phyloP scores from a whole-genome alignment of 345 rosid genomes.

The Diplotaxis tenuifolia region DNA sequence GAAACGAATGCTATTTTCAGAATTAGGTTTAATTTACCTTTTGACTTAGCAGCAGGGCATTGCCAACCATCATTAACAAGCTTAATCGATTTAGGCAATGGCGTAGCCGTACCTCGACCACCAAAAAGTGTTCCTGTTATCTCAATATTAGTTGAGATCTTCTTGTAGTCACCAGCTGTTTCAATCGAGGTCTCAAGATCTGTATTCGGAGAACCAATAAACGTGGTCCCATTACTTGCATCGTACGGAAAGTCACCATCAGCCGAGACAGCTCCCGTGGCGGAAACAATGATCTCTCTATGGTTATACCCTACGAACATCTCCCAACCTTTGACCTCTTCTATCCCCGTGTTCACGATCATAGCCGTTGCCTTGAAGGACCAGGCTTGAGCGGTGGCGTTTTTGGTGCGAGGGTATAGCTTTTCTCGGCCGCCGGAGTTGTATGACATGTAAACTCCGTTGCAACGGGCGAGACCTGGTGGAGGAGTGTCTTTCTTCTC shows the following conservation, averaged over 20 bases:
- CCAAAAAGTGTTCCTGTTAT: slow-evolving; percentile 79
- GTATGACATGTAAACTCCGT: slow-evolving; percentile 70
- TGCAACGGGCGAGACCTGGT: slow-evolving; percentile 53
- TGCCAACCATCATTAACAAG: slow-evolving; percentile 63
- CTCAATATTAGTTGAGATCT: slow-evolving; percentile 55
- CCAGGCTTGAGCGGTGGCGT: slow-evolving; percentile 85
- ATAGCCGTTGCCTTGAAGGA: slow-evolving; percentile 63
- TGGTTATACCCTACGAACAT: slow-evolving; percentile 64
- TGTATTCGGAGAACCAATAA: slow-evolving; percentile 53
- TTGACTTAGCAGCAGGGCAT: slow-evolving; percentile 59
- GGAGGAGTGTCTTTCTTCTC: slow-evolving; percentile 37
- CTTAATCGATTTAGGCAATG: slow-evolving; percentile 67
- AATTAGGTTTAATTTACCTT: slow-evolving; percentile 37
- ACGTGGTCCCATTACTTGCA: slow-evolving; percentile 67
- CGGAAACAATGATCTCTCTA: slow-evolving; percentile 63
- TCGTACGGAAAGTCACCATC: slow-evolving; percentile 69
- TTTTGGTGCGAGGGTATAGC: slow-evolving; percentile 58
- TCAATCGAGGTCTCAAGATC: slow-evolving; percentile 73
- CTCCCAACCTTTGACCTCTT: slow-evolving; percentile 78
- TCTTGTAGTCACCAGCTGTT: slow-evolving; percentile 70
- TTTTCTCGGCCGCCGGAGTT: slow-evolving; percentile 53
- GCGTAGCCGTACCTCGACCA: slow-evolving; percentile 49
- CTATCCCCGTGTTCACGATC: slow-evolving; percentile 57
- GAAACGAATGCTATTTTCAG: not conserved
- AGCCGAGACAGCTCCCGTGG: slow-evolving; percentile 45